Conservation (phyloP, 495 filamentous ascomycete genomes). For the Penicillium egyptiacum region DNA sequence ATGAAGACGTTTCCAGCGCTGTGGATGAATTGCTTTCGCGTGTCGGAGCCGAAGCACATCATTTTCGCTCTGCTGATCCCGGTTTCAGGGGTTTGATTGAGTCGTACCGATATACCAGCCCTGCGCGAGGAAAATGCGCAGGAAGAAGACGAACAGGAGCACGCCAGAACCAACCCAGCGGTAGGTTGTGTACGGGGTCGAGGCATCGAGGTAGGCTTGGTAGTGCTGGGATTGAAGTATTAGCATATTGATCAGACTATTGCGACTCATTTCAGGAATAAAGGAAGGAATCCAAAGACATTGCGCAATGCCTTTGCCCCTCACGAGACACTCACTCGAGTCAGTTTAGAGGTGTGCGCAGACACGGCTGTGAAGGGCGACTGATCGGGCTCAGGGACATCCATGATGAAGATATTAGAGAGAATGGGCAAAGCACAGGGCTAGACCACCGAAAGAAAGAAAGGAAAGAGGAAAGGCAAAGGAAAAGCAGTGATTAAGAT, state of each 20-base stretch:
- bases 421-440: conserved; percentile 1
- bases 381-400: conserved; percentile 74
- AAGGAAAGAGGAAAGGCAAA: conserved; percentile 14
- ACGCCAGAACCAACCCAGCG: conserved; percentile 82
- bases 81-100: background rate
- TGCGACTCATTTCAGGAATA: conserved; percentile 1
- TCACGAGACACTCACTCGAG: conserved; percentile 56
- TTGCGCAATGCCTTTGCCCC: conserved; percentile 17
- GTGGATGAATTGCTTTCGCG: background rate
- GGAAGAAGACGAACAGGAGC: conserved; percentile 75
- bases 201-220: conserved; percentile 91
- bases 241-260: conserved; percentile 13
- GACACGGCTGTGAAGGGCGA: conserved; percentile 82
- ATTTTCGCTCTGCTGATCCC: background rate
- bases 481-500: conserved; percentile 24
- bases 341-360: conserved; percentile 74
- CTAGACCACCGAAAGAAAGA: conserved; percentile 15
- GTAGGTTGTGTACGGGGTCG: conserved; percentile 81
- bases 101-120: conserved; percentile 96
- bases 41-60: conserved; percentile 1
- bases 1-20: background rate
- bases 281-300: conserved; percentile 11
- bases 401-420: conserved; percentile 54
- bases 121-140: conserved; percentile 85
- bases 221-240: conserved; percentile 64